These are phyloP conservation scores for Rhizopus delemar DNA, from an alignment of 371 early-diverging fungal genomes.

Conservation along the genomic window DNA sequence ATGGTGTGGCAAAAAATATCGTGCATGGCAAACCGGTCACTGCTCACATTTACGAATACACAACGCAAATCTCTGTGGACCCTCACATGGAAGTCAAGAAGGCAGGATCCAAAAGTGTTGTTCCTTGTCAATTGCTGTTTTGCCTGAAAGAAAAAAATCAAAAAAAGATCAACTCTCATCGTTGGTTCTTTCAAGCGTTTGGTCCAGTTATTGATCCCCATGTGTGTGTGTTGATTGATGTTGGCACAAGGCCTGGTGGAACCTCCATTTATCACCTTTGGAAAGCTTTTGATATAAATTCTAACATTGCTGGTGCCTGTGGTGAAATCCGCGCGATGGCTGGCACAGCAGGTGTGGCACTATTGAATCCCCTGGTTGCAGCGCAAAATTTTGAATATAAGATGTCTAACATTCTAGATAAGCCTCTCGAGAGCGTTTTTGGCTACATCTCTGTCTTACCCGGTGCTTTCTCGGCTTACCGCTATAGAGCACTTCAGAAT, in stretches of 20 bases:
- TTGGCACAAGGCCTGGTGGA: slow-evolving; percentile 85
- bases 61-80: slow-evolving; percentile 80
- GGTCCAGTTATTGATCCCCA: slow-evolving; percentile 81
- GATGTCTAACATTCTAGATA: slow-evolving; percentile 95
- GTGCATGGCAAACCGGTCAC: slow-evolving; percentile 68
- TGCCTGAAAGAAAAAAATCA: slow-evolving; percentile 88
- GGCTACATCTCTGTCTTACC: slow-evolving; percentile 95
- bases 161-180: slow-evolving; percentile 92
- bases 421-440: slow-evolving; percentile 93
- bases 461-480: slow-evolving; percentile 95
- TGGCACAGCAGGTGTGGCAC: slow-evolving; percentile 65
- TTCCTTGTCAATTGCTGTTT: slow-evolving; percentile 88
- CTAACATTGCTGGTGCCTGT: slow-evolving; percentile 91
- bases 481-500: slow-evolving; percentile 84
- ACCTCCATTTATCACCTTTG: slow-evolving; percentile 89
- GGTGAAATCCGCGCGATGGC: slow-evolving; percentile 94
- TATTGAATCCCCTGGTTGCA: slow-evolving; percentile 88
- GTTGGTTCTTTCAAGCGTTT: slow-evolving; percentile 96
- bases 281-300: slow-evolving; percentile 89
- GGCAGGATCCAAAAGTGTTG: slow-evolving; percentile 64
- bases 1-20: slow-evolving; percentile 79
- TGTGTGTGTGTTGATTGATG: slow-evolving; percentile 88
- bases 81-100: slow-evolving; percentile 68
- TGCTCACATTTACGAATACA: slow-evolving; percentile 93
- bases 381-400: slow-evolving; percentile 97